Conservation (phyloP, 495 filamentous ascomycete genomes). For the Pyrenula massariospora region DNA sequence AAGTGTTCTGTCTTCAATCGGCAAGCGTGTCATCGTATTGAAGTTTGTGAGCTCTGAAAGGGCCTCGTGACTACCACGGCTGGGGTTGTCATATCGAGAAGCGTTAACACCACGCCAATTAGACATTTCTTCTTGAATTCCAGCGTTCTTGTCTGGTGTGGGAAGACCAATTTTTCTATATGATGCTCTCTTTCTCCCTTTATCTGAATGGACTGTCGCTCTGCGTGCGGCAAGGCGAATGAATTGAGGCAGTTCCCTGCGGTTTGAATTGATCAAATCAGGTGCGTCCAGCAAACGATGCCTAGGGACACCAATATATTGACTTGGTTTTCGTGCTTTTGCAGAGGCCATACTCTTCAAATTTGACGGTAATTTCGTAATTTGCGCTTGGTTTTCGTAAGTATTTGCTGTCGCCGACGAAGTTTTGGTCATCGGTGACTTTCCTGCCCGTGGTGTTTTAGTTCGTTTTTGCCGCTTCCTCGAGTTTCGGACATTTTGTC, state of each 20-base stretch:
- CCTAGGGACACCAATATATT: slow-evolving; percentile 24
- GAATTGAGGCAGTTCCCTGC: slow-evolving; percentile 48
- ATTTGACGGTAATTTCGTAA: slow-evolving; percentile 21
- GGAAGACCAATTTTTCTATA: slow-evolving; percentile 63
- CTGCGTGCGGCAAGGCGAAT: slow-evolving; percentile 65
- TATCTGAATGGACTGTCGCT: slow-evolving; percentile 46
- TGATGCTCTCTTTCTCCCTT: slow-evolving; percentile 63
- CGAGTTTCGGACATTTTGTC: slow-evolving; percentile 12
- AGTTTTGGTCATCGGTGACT: slow-evolving; percentile 14
- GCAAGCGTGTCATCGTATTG: no score
- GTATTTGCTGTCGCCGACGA: slow-evolving; percentile 11
- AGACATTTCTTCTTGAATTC: slow-evolving; percentile 53
- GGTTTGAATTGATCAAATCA: slow-evolving; percentile 20
- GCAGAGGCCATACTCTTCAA: slow-evolving; percentile 16
- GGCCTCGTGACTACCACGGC: no score
- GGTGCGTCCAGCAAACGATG: slow-evolving; percentile 66
- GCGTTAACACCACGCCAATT: slow-evolving; percentile 76
- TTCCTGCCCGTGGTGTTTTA: slow-evolving; percentile 35
- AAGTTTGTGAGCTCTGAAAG: no score
- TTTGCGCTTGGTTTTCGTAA: slow-evolving; percentile 18
- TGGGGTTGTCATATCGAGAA: no score
- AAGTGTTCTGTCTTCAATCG: no score
- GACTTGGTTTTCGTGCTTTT: slow-evolving; percentile 7
- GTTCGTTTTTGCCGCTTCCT: slow-evolving; percentile 13
- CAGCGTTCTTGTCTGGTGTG: slow-evolving; percentile 60